Evolutionary conservation across 2,329 filamentous ascomycete genomes (phyloP), one percentile per base, ranked within the genome.

Genomic region (Cladophialophora chaetospira): DNA sequence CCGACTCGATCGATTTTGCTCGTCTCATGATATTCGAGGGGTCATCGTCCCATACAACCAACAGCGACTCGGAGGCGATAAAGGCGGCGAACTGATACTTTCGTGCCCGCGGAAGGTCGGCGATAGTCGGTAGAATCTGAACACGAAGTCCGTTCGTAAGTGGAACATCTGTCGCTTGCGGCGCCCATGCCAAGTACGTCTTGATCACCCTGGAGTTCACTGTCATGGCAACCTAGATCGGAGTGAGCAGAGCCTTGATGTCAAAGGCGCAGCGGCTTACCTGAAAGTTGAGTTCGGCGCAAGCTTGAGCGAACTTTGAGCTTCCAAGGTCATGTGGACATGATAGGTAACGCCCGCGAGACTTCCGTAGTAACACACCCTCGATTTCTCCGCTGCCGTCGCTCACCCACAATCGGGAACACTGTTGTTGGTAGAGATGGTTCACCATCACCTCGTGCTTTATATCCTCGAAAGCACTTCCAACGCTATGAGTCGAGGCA

Each of bases 371-470:
- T 17, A 92, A 73, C 25, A 91, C 87, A 63, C 89, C 89, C 70
- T 91, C 88, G 4, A 84, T 72, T 63, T 87, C 82, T 10, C 86
- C 86, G 46, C 80, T 85, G 31, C 81, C 83, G 65, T 89, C 86
- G 28, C 83, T 83, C 17, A 91, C 84, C 88, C 88, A 91, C 29
- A 90, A 79, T 60, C 84, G 82, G 10, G 83, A 82, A 67, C 87
- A 90, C 73, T 91, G 88, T 69, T 91, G 87, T 71, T 91, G 88
- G 72, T 90, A 90, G 23, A 92, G 77, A 70, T 89, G 90, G 73
- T 89, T 91, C 58, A 89, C 87, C 88, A 91, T 91, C 59, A 91
- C 86, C 71, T 91, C 88, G 67, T 90, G 86, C 72, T 88, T 89
- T 72, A 90, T 88, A 61, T 89, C 87, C 58, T 89, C 86, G 9